A percentile compares a stretch with the other conserved stretches of the same genome.
Conservation (phyloP, 345 rosid species). For the Toxicodendron radicans region DNA sequence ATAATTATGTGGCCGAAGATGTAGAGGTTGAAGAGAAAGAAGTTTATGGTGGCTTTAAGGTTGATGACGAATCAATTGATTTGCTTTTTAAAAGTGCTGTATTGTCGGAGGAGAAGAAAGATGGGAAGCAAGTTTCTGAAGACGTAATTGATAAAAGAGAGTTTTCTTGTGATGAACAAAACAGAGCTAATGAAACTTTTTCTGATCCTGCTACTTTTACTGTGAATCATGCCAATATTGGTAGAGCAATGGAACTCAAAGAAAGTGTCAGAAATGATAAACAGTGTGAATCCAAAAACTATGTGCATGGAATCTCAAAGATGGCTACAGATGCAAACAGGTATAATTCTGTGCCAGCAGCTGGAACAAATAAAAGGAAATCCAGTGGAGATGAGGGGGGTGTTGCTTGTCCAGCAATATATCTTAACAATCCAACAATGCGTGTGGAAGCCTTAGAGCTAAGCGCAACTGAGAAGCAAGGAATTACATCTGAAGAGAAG, state of each 20-base stretch:
- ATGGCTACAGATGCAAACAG: constrained; percentile 13
- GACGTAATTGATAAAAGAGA: constrained; percentile 21
- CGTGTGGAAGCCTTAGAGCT: constrained; percentile 21
- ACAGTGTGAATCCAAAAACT: constrained; percentile 24
- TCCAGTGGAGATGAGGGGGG: constrained; percentile 19
- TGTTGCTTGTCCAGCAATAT: constrained; percentile 17
- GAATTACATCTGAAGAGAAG: constrained; percentile 35
- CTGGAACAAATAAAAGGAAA: constrained; percentile 27
- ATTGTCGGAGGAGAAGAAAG: constrained; percentile 25
- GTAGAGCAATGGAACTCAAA: constrained; percentile 16
- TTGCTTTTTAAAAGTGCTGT: constrained; percentile 28
- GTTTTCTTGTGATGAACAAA: constrained; percentile 20
- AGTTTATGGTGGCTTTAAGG: constrained; percentile 42
- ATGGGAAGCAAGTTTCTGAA: constrained; percentile 31
- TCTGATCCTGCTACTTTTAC: constrained; percentile 13
- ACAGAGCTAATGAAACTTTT: constrained; percentile 17
- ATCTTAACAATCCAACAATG: constrained; percentile 7
- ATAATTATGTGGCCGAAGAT: constrained; percentile 34
- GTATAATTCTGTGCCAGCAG: neutral
- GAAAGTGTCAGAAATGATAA: constrained; percentile 20
- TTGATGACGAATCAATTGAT: constrained; percentile 23
- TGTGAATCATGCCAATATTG: constrained; percentile 2
- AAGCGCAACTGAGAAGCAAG: constrained; percentile 24
- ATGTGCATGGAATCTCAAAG: constrained; percentile 21
- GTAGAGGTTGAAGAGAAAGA: constrained; percentile 61